Base-by-base conservation (phyloP, 805 yeast species). In the Huiozyma naganishii region DNA sequence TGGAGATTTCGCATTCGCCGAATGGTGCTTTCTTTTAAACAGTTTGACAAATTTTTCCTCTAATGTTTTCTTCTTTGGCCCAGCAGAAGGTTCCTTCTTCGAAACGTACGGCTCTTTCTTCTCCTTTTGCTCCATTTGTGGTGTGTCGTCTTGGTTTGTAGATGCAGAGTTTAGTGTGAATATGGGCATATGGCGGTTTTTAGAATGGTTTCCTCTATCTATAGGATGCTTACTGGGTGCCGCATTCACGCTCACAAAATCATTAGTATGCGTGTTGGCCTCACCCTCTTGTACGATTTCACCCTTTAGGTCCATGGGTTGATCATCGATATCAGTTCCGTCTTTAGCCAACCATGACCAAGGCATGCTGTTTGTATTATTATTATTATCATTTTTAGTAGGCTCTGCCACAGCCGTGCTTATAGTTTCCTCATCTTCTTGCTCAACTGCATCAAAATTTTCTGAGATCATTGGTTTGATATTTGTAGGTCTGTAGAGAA, bases 151-250 rank as follows among this genome's bases (percentile, higher is more conserved):
- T 30, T 30, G 9, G 33, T 11, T 8, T 30, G n/a, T 30, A 9
- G 9, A 8, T 30, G 33, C 33, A 9, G 9, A 9, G n/a, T 30
- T 11, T 17, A 17, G 23, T 17, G 23, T 17, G 9, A 9, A 8
- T 9, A 30, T 30, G 9, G 33, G 33, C 9, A 30, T 11, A 17
- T 17, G 23, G 4, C 23, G 23, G 33, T 30, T 30, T 30, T 8
- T 9, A 3, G 9, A 11, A 9, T 30, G 33, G 27, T 23, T 43
- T 6, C 32, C 9, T 9, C 23, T 40, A n/a, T 50, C 42, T 9
- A 57, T 48, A 30, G 61, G 61, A 42, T 66, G 69, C 46, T 69
- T 59, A 44, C 65, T 64, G 43, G 67, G 58, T 3, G 68, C 53
- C 44, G 65, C 69, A 42, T 64, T 64, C 23, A 17, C 23, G 23